Evolutionary conservation across 257 asterid species (phyloP).

Genomic region (Solanum chaucha): DNA sequence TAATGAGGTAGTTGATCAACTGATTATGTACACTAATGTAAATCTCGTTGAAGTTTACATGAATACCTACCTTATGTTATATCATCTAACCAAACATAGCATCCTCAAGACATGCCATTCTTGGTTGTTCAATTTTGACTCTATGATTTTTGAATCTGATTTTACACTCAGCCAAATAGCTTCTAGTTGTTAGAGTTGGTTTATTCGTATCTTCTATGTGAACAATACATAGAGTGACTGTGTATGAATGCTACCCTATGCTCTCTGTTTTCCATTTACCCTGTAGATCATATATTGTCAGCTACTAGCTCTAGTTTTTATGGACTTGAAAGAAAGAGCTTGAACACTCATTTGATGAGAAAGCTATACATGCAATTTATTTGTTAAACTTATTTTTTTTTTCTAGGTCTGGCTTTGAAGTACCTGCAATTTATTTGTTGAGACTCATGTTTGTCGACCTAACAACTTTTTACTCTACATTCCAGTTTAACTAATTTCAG

Average conservation of each 20-base stretch:
- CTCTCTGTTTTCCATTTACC: neutral
- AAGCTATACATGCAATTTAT: neutral
- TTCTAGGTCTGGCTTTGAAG: neutral
- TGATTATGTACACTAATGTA: neutral
- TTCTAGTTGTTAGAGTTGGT: neutral
- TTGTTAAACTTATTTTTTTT: too few relatives aligned
- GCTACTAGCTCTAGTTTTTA: neutral
- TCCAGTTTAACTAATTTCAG: neutral
- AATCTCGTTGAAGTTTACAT: neutral
- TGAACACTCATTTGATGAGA: neutral
- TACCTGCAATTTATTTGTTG: neutral
- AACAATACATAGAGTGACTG: neutral
- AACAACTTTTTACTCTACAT: neutral
- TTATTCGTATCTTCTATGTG: neutral
- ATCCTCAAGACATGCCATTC: neutral
- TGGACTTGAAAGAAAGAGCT: neutral
- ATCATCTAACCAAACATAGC: neutral
- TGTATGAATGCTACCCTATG: neutral
- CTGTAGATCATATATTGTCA: neutral
- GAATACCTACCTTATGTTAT: neutral
- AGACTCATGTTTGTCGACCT: neutral
- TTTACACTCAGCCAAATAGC: neutral
- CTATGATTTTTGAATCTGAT: too few relatives aligned
- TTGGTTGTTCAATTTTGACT: neutral
- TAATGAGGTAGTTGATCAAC: neutral